phyloP scores from a whole-genome alignment of 352 stramenopile species.

The Sclerospora graminicola region DNA sequence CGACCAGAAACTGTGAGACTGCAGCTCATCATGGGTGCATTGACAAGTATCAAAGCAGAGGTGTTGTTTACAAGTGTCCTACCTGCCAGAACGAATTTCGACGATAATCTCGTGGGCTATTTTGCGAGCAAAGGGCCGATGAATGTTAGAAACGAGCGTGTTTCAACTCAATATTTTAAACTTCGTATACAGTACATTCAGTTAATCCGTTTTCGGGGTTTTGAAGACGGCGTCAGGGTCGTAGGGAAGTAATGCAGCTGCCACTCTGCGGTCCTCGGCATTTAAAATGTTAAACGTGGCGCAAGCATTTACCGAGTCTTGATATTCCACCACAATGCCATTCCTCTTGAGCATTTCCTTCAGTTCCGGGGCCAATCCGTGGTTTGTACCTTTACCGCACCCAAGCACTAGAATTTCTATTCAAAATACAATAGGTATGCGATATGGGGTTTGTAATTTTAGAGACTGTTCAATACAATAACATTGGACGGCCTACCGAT shows the following conservation, averaged over 20 bases:
- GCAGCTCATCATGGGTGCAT: slow-evolving; percentile 44
- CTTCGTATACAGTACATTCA: slow-evolving; percentile 2
- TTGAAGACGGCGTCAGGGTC: slow-evolving; percentile 29
- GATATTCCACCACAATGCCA: slow-evolving; percentile 79
- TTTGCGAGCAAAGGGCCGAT: background rate
- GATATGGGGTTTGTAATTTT: too few relatives aligned
- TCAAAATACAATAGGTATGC: too few relatives aligned
- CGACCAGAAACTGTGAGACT: slow-evolving; percentile 25
- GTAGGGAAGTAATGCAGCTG: slow-evolving; percentile 63
- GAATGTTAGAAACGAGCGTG: background rate
- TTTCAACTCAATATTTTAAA: slow-evolving; percentile 1
- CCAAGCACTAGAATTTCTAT: slow-evolving; percentile 75
- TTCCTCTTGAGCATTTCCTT: slow-evolving; percentile 74
- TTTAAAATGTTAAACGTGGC: slow-evolving; percentile 90
- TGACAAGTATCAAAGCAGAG: slow-evolving; percentile 53
- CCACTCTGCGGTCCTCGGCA: slow-evolving; percentile 78
- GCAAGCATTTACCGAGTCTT: slow-evolving; percentile 78
- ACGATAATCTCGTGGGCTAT: slow-evolving; percentile 10
- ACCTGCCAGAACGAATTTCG: slow-evolving; percentile 37
- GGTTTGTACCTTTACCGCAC: slow-evolving; percentile 53
- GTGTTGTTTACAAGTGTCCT: slow-evolving; percentile 46
- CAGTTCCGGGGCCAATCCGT: slow-evolving; percentile 41
- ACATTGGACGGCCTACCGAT: slow-evolving; percentile 25
- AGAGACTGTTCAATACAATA: too few relatives aligned
- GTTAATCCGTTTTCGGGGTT: background rate